phyloP scores from a whole-genome alignment of 1,139 yeast species.

The Lizanozyma gosingica region DNA sequence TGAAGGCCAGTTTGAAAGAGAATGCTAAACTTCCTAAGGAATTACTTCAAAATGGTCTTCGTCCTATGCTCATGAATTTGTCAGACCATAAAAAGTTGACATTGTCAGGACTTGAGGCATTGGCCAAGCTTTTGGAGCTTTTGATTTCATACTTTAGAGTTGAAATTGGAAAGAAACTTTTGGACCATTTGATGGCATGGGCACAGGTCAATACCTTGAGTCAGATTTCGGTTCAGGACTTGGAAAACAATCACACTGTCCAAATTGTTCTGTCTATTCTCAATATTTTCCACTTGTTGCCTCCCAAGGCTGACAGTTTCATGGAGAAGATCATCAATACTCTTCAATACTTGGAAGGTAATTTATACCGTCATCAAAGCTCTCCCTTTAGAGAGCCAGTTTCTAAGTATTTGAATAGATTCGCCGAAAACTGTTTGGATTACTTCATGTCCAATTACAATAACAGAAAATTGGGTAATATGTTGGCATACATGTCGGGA shows the following conservation, averaged over 20 bases:
- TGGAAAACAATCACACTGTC: conserved; percentile 72
- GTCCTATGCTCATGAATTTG: conserved; percentile 91
- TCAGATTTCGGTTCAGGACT: conserved; percentile 61
- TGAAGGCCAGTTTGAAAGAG: conserved; percentile 75
- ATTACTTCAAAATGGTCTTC: conserved; percentile 79
- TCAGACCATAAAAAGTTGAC: conserved; percentile 90
- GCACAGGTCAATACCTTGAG: conserved; percentile 78
- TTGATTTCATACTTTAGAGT: conserved; percentile 90
- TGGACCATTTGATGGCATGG: conserved; percentile 95
- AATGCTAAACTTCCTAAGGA: conserved; percentile 90
- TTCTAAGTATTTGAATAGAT: conserved; percentile 78
- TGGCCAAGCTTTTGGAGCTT: conserved; percentile 77
- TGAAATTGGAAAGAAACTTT: conserved; percentile 86
- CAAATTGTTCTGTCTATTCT: conserved; percentile 85
- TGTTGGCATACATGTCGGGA: conserved; percentile 55
- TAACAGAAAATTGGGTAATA: conserved; percentile 60
- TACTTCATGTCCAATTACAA: conserved; percentile 63
- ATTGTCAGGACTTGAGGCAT: conserved; percentile 83
- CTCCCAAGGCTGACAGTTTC: conserved; percentile 86
- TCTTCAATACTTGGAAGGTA: conserved; percentile 69
- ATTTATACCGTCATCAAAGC: conserved; percentile 72
- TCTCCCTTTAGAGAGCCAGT: conserved; percentile 93
- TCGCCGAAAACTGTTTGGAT: conserved; percentile 65
- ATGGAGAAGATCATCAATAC: conserved; percentile 80
- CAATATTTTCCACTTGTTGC: conserved; percentile 84